phyloP scores from a whole-genome alignment of 1,284 basidiomycete genomes.

The Melanopsichium pennsylvanicum region DNA sequence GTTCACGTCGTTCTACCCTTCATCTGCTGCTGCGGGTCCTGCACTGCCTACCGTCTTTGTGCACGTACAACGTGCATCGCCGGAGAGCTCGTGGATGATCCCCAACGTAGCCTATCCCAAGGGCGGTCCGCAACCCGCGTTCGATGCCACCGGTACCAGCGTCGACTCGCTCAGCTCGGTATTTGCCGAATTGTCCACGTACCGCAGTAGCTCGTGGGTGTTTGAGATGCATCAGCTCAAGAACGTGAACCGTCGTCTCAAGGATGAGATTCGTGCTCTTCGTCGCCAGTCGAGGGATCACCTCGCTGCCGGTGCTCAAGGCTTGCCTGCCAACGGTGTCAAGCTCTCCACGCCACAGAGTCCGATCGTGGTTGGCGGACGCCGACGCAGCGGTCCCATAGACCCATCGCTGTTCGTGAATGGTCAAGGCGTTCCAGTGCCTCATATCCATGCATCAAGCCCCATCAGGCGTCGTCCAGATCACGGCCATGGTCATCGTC shows the following conservation, averaged over 20 bases:
- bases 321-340: constrained; percentile 7
- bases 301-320: constrained; percentile 8
- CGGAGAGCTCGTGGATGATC: constrained; percentile 46
- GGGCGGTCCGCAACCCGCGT: constrained; percentile 35
- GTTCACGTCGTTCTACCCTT: constrained; percentile 57
- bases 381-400: constrained; percentile 16
- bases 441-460: constrained; percentile 30
- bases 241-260: constrained; percentile 56
- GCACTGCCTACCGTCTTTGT: constrained; percentile 53
- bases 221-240: constrained; percentile 63
- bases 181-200: constrained; percentile 58
- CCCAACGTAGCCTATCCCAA: constrained; percentile 47
- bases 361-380: constrained; percentile 11
- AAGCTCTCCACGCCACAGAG: constrained; percentile 26
- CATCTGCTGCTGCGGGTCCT: constrained; percentile 40
- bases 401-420: constrained; percentile 6
- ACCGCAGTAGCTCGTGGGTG: constrained; percentile 53
- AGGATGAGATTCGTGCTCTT: constrained; percentile 54
- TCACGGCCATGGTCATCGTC: constrained; percentile 47
- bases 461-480: constrained; percentile 46
- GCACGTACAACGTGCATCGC: constrained; percentile 41
- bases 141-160: constrained; percentile 39
- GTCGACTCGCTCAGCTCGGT: constrained; percentile 49
- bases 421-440: constrained; percentile 3
- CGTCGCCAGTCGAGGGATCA: constrained; percentile 43